These are phyloP conservation scores for Lumnitzera littorea DNA, from an alignment of 345 rosid genomes.

Conservation along the genomic window DNA sequence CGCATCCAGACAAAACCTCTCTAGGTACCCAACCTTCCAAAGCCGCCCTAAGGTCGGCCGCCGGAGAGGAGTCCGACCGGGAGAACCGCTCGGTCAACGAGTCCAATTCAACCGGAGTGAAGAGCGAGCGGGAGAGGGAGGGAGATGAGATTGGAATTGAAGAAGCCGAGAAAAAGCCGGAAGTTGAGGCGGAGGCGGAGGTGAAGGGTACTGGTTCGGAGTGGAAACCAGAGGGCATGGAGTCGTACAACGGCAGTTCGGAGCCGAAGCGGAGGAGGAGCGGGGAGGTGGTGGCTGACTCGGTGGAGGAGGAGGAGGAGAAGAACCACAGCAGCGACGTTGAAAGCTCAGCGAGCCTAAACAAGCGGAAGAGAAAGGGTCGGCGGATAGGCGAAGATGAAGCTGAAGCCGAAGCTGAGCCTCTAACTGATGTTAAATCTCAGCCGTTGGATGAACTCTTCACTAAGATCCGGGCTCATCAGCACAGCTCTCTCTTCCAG, in stretches of 20 bases:
- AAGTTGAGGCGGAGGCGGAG: constrained; percentile 10
- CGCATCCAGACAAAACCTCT: constrained; percentile 17
- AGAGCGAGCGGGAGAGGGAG: constrained; percentile 13
- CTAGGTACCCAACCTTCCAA: constrained; percentile 12
- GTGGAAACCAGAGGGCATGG: constrained; percentile 21
- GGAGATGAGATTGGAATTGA: no score
- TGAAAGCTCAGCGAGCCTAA: constrained; percentile 50
- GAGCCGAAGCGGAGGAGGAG: constrained; percentile 16
- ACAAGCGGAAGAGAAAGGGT: constrained; percentile 23
- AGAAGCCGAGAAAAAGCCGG: constrained; percentile 16
- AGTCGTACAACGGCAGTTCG: constrained; percentile 23
- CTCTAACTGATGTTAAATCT: constrained; percentile 31
- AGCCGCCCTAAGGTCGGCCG: constrained; percentile 6
- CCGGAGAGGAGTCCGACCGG: constrained; percentile 47
- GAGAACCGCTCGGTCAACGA: constrained; percentile 66
- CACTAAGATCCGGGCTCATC: constrained; percentile 52
- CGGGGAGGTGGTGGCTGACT: constrained; percentile 2
- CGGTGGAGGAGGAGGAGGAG: constrained; percentile 21
- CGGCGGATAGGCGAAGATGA: constrained; percentile 20
- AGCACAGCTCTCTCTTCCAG: constrained; percentile 42
- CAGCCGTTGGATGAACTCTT: constrained; percentile 43
- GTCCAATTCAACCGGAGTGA: constrained; percentile 66
- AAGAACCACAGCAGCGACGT: constrained; percentile 36
- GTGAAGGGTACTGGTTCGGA: constrained; percentile 13
- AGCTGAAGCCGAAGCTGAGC: constrained; percentile 6